These are phyloP conservation scores for Monilinia vaccinii-corymbosi DNA, from an alignment of 2,329 filamentous ascomycete species.

Conservation along the genomic window DNA sequence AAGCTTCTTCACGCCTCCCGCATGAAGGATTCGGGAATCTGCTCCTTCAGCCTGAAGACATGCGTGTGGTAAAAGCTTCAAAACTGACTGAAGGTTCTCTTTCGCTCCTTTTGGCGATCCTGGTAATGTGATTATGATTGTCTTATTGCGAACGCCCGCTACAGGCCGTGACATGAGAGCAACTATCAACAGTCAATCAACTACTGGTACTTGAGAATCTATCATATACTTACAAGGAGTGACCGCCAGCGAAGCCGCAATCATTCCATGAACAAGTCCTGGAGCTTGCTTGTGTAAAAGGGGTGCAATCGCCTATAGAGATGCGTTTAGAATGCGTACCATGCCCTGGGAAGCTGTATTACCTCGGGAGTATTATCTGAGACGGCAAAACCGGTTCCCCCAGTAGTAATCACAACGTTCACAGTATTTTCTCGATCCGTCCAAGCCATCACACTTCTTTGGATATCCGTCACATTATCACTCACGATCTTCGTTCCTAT, in stretches of 20 bases:
- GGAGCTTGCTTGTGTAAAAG: conserved; percentile 79
- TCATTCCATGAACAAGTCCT: conserved; percentile 91
- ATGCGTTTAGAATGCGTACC: conserved; percentile 1
- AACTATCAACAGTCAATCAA: conserved; percentile 44
- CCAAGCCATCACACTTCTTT: conserved; percentile 63
- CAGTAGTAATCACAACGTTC: conserved; percentile 80
- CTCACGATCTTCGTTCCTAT: conserved; percentile 65
- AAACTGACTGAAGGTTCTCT: conserved; percentile 81
- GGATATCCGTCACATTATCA: conserved; percentile 68
- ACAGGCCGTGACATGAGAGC: conserved; percentile 94
- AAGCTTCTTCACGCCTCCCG: conserved; percentile 71
- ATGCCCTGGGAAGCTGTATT: conserved; percentile 20
- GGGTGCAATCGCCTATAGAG: conserved; percentile 58
- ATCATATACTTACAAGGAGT: conserved; percentile 66
- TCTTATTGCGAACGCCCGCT: conserved; percentile 73
- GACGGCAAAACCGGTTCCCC: conserved; percentile 84
- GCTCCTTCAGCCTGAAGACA: conserved; percentile 79
- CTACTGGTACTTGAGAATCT: not conserved
- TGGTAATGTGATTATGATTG: conserved; percentile 79
- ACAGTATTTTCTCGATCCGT: conserved; percentile 53
- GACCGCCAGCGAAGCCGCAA: conserved; percentile 71
- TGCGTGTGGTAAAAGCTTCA: conserved; percentile 92
- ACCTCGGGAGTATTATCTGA: conserved; percentile 87
- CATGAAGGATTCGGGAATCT: conserved; percentile 71
- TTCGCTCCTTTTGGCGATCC: conserved; percentile 92